Percentiles rank a stretch among this genome's conserved stretches.
These are phyloP conservation scores for Arachis stenosperma DNA, from an alignment of 306 rosid species.

Conservation along the genomic window DNA sequence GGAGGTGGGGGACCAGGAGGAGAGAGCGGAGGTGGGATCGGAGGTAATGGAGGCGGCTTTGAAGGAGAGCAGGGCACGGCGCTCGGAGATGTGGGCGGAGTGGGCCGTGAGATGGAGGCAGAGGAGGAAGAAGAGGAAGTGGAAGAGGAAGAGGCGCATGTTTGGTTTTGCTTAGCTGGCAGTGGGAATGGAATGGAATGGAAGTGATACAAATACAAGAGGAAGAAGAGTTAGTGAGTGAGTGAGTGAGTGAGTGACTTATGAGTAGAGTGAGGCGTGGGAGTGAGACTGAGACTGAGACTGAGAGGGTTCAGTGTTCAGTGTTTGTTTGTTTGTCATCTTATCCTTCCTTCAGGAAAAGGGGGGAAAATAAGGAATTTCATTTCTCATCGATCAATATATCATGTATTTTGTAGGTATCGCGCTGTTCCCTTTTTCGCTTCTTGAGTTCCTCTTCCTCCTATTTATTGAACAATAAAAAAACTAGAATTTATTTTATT, in stretches of 20 bases:
- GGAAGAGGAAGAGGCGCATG: slow-evolving; percentile 55
- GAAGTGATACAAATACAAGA: too few species aligned
- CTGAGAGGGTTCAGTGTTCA: neutral
- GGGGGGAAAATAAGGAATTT: neutral
- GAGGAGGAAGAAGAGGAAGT: slow-evolving; percentile 29
- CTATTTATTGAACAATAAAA: too few species aligned
- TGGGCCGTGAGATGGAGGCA: slow-evolving; percentile 10
- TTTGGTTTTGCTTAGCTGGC: slow-evolving; percentile 10
- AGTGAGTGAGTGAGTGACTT: neutral
- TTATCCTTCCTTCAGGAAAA: neutral
- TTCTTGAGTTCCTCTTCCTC: too few species aligned
- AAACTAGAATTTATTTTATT: too few species aligned
- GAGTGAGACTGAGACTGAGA: neutral
- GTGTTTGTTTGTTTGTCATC: neutral
- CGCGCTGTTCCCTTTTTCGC: too few species aligned
- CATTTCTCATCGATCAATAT: too few species aligned
- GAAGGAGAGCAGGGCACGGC: slow-evolving; percentile 65
- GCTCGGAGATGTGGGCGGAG: slow-evolving; percentile 47
- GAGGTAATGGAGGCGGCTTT: slow-evolving; percentile 49
- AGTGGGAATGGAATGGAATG: neutral
- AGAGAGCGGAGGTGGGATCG: slow-evolving; percentile 61
- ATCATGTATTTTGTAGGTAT: too few species aligned
- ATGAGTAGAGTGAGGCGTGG: neutral
- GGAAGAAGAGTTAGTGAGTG: neutral
- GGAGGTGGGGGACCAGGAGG: slow-evolving; percentile 67